Evolutionary conservation across 495 filamentous ascomycete species (phyloP).

Genomic region (Hypoxylon fragiforme): DNA sequence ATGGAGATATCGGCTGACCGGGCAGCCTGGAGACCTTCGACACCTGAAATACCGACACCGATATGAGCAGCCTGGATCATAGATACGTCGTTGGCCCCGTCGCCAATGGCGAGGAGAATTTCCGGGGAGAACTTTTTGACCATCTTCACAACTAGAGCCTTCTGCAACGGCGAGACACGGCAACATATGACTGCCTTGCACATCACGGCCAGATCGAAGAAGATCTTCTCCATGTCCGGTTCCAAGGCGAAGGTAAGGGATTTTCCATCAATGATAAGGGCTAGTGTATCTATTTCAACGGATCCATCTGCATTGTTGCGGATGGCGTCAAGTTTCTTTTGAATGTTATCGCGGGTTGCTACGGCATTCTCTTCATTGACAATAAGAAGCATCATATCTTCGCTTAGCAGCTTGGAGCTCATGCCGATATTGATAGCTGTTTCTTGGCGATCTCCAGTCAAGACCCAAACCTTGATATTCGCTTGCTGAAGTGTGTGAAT

Average conservation of each 20-base stretch:
- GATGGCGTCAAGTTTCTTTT: constrained; percentile 91
- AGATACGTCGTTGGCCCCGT: constrained; percentile 97
- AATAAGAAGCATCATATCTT: constrained; percentile 98
- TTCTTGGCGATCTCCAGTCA: constrained; percentile 97
- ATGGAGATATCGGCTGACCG: constrained; percentile 95
- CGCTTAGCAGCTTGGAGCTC: constrained; percentile 97
- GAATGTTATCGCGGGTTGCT: constrained; percentile 79
- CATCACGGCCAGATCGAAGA: constrained; percentile 89
- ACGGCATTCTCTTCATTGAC: constrained; percentile 83
- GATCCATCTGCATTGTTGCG: constrained; percentile 71
- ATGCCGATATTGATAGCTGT: constrained; percentile 99
- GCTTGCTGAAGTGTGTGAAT: constrained; percentile 97
- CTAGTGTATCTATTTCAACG: constrained; percentile 81
- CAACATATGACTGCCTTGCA: constrained; percentile 99
- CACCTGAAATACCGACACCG: constrained; percentile 94
- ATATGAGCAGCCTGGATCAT: constrained; percentile 99
- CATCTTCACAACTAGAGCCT: constrained; percentile 96
- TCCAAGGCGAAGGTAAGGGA: constrained; percentile 94
- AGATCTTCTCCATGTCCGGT: constrained; percentile 88
- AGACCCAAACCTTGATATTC: constrained; percentile 98
- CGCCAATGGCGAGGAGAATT: constrained; percentile 92
- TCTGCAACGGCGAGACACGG: constrained; percentile 98
- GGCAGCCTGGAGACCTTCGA: constrained; percentile 98
- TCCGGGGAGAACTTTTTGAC: constrained; percentile 91
- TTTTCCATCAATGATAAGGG: constrained; percentile 96